These are phyloP conservation scores for Selaginella tamariscina DNA, from an alignment of 75 land plant genomes.

Conservation along the genomic window DNA sequence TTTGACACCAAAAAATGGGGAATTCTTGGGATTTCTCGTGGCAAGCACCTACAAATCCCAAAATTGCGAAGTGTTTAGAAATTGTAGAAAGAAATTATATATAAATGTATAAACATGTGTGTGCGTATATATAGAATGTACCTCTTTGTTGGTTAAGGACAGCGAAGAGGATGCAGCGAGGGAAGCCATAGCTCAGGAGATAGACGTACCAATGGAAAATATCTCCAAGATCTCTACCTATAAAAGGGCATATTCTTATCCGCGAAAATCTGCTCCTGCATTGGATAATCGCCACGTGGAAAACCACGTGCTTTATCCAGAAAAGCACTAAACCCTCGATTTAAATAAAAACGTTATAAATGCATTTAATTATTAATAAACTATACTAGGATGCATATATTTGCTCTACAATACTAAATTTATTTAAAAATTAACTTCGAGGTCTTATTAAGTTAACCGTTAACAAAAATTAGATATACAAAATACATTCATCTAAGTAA, in stretches of 20 bases:
- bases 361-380: too few relatives aligned
- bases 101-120: too few relatives aligned
- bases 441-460: neutral
- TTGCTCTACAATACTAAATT: too few relatives aligned
- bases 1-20: neutral
- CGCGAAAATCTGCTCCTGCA: neutral
- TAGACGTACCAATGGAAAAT: too few relatives aligned
- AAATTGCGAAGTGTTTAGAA: too few relatives aligned
- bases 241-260: neutral
- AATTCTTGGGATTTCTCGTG: neutral
- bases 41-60: neutral
- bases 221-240: neutral
- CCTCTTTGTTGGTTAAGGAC: slow-evolving; percentile 3
- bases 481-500: too few relatives aligned
- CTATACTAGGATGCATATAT: too few relatives aligned
- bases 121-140: too few relatives aligned
- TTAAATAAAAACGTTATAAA: neutral
- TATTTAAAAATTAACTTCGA: too few relatives aligned
- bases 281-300: neutral
- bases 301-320: neutral
- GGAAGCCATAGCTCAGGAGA: neutral
- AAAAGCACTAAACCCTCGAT: neutral
- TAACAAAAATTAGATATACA: neutral
- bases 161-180: neutral
- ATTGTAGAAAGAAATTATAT: too few relatives aligned